Evolutionary conservation across 2,329 filamentous ascomycete species (phyloP).

Genomic region (Aphanoascus verrucosus): DNA sequence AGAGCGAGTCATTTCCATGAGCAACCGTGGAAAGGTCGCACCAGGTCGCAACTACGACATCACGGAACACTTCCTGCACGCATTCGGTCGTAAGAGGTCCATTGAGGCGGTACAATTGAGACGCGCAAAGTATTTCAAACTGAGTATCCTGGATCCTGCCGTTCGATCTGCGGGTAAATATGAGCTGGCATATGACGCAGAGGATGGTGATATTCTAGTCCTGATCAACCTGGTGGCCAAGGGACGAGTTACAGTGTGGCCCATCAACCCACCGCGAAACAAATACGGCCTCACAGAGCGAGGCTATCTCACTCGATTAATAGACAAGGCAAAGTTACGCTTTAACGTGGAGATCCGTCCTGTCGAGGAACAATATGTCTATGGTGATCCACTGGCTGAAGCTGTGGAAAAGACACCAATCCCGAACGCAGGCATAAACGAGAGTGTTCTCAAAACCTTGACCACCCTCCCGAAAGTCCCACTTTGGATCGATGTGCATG

Average conservation of each 20-base stretch:
- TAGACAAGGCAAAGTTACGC: constrained; percentile 36
- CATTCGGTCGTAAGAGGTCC: constrained; percentile 32
- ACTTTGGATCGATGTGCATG: constrained; percentile 42
- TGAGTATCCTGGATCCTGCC: constrained; percentile 30
- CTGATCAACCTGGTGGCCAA: constrained; percentile 33
- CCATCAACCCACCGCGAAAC: constrained; percentile 33
- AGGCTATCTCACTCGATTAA: constrained; percentile 37
- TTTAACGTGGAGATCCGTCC: constrained; percentile 35
- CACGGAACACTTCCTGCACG: constrained; percentile 32
- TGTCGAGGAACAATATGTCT: constrained; percentile 27
- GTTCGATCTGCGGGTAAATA: constrained; percentile 26
- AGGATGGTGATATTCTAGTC: constrained; percentile 37
- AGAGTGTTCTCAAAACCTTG: constrained; percentile 2
- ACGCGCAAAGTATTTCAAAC: constrained; percentile 35
- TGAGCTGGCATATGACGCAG: constrained; percentile 28
- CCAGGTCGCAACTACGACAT: constrained; percentile 38
- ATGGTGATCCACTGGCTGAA: constrained; percentile 30
- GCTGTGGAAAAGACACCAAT: constrained; percentile 17
- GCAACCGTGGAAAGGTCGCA: constrained; percentile 30
- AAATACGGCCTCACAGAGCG: constrained; percentile 39
- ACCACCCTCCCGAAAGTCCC: constrained; percentile 28
- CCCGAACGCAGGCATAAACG: constrained; percentile 22
- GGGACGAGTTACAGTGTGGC: constrained; percentile 28
- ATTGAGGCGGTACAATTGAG: constrained; percentile 33
- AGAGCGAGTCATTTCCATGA: constrained; percentile 31